phyloP scores from a whole-genome alignment of 495 filamentous ascomycete species.

The Hyaloscypha bicolor region DNA sequence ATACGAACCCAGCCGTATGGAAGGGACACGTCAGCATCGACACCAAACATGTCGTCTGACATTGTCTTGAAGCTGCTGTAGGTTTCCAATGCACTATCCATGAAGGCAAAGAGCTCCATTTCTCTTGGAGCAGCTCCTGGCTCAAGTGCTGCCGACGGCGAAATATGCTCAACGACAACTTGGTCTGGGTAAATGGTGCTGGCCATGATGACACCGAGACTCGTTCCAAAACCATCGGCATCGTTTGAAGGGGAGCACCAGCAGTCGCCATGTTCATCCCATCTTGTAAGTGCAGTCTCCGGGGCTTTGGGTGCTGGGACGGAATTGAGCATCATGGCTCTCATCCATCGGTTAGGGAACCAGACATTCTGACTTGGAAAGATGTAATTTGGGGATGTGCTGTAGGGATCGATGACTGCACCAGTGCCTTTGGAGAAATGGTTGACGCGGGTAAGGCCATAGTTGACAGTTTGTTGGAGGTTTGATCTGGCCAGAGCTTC shows the following conservation, averaged over 20 bases:
- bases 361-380: conserved; percentile 22
- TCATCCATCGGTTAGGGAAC: not conserved
- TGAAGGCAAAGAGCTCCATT: conserved; percentile 62
- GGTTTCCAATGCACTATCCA: not conserved
- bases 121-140: conserved; percentile 57
- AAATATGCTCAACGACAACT: conserved; percentile 66
- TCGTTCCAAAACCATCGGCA: conserved; percentile 29
- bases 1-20: conserved; percentile 49
- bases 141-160: conserved; percentile 52
- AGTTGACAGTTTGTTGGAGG: conserved; percentile 15
- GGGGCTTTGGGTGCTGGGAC: conserved; percentile 30
- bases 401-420: conserved; percentile 21
- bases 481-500: conserved; percentile 32
- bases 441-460: conserved; percentile 22
- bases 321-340: conserved; percentile 11
- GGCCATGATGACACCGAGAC: conserved; percentile 49
- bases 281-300: conserved; percentile 51
- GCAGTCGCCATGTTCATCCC: conserved; percentile 66
- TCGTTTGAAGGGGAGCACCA: conserved; percentile 58
- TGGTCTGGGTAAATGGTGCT: conserved; percentile 53
- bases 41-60: conserved; percentile 37
- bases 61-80: conserved; percentile 29
- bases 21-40: conserved; percentile 16
- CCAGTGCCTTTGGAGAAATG: conserved; percentile 30
- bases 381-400: conserved; percentile 27